Evolutionary conservation across 192 early-diverging fungal genomes (phyloP).

Genomic region (Haplosporangium gracile): DNA sequence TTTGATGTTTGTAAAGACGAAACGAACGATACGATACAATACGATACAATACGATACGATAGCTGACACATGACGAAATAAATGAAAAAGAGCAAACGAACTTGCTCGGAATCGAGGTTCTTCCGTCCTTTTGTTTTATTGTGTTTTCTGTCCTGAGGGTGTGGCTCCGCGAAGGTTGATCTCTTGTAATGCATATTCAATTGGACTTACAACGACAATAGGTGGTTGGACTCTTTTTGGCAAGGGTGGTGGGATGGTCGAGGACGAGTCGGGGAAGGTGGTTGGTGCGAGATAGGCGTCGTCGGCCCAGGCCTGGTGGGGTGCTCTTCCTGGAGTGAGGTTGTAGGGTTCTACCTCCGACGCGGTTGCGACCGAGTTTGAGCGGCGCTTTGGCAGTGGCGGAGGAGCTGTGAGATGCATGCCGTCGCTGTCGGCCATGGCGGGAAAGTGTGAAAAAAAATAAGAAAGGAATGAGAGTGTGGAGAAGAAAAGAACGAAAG

Average conservation of each 20-base stretch:
- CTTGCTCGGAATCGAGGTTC: not conserved
- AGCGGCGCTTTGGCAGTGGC: constrained; percentile 16
- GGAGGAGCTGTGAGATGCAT: not conserved
- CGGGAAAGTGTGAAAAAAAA: not conserved
- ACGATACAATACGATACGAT: not conserved
- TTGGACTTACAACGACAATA: constrained; percentile 23
- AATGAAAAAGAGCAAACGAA: not conserved
- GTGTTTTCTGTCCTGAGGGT: not conserved
- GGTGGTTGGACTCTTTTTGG: constrained; percentile 18
- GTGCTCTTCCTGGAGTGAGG: not conserved
- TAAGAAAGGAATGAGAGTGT: not conserved
- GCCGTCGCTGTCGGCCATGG: not conserved
- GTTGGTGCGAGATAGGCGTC: not conserved
- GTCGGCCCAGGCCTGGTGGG: not conserved
- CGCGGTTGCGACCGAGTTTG: not conserved
- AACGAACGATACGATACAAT: not conserved
- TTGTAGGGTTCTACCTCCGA: constrained; percentile 9
- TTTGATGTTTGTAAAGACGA: not conserved
- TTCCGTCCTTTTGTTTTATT: not conserved
- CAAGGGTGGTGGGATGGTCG: constrained; percentile 17
- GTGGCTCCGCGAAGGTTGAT: not conserved
- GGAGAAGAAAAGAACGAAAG: not conserved
- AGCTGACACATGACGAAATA: not conserved
- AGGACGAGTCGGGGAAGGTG: not conserved
- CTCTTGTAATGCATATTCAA: not conserved